phyloP scores from a whole-genome alignment of 2,329 filamentous ascomycete genomes.

The Elsinoe perseae region DNA sequence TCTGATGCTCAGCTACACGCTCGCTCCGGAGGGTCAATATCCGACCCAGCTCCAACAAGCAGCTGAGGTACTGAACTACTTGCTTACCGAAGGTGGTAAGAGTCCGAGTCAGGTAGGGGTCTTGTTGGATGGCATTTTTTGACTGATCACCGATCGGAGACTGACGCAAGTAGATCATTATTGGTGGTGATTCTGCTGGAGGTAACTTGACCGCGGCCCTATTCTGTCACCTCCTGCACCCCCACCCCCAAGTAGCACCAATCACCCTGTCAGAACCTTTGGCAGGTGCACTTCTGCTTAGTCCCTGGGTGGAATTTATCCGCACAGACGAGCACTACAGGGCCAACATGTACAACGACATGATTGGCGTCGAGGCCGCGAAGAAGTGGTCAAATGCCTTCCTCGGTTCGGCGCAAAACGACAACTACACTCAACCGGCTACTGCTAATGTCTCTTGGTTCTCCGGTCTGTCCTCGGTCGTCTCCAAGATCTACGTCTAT shows the following conservation, averaged over 20 bases:
- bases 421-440: conserved; percentile 49
- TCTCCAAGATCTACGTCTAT: conserved; percentile 45
- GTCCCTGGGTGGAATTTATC: conserved; percentile 52
- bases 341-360: conserved; percentile 45
- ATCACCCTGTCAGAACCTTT: conserved; percentile 39
- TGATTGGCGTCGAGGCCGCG: conserved; percentile 37
- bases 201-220: conserved; percentile 42
- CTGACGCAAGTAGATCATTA: conserved; percentile 32
- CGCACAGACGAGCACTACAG: conserved; percentile 36
- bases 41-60: conserved; percentile 44
- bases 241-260: conserved; percentile 44
- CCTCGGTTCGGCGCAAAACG: conserved; percentile 33
- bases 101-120: conserved; percentile 29
- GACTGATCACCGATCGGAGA: neutral
- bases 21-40: conserved; percentile 43
- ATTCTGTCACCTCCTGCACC: conserved; percentile 48
- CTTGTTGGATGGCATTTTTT: conserved; percentile 18
- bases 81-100: conserved; percentile 33
- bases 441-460: conserved; percentile 48
- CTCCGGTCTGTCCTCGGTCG: conserved; percentile 36
- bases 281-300: conserved; percentile 47
- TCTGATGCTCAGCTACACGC: conserved; percentile 51
- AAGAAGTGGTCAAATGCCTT: conserved; percentile 44
- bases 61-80: conserved; percentile 36
- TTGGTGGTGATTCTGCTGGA: conserved; percentile 49